These are phyloP conservation scores for Ciborinia camelliae DNA, from an alignment of 2,329 filamentous ascomycete species.

Conservation along the genomic window DNA sequence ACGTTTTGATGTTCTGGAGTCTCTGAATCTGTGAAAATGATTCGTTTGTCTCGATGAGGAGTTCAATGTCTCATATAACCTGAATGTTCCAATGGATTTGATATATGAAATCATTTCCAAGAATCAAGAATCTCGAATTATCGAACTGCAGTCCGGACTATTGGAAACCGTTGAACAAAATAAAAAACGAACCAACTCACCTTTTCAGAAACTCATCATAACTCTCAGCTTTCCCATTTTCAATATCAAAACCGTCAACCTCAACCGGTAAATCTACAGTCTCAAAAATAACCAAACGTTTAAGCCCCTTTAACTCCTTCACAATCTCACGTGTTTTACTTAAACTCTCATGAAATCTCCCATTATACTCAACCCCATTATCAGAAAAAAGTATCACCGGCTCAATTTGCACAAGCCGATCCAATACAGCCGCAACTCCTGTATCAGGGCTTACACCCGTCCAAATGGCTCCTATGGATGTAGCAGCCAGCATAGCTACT, in stretches of 20 bases:
- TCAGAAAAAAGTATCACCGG: conserved; percentile 77
- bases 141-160: neutral
- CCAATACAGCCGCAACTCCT: conserved; percentile 85
- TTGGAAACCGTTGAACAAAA: neutral
- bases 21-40: neutral
- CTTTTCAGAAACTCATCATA: conserved; percentile 45
- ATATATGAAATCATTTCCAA: neutral
- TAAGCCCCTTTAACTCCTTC: conserved; percentile 56
- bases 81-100: neutral
- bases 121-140: neutral
- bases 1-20: neutral
- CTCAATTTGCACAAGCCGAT: conserved; percentile 80
- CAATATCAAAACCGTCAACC: conserved; percentile 23
- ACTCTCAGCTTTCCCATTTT: conserved; percentile 40
- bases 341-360: conserved; percentile 77
- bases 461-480: conserved; percentile 84
- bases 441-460: conserved; percentile 91
- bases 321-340: conserved; percentile 78
- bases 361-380: conserved; percentile 86
- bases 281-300: conserved; percentile 71
- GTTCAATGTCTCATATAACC: neutral
- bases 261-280: conserved; percentile 48
- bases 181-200: conserved; percentile 22
- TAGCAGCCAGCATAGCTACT: conserved; percentile 81
- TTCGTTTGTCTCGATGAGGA: neutral